Evolutionary conservation across 148 eudicot species (phyloP), one percentile per base, ranked within the genome.

Genomic region (Camellia granthamiana): DNA sequence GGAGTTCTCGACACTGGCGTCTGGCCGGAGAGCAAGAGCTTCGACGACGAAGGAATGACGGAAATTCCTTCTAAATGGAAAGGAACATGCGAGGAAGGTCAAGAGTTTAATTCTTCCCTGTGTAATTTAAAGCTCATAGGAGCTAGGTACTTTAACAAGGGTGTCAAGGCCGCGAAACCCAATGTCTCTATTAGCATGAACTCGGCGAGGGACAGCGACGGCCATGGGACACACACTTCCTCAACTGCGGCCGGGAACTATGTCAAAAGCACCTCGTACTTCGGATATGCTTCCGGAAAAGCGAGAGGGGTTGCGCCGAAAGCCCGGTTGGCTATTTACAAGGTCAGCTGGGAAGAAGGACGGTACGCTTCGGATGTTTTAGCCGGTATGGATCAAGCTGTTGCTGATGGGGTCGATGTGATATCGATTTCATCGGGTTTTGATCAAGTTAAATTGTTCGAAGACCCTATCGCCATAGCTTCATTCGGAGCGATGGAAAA

Each of bases 1-100:
- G 90, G 88, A 13, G 82, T 88, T 49, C 76, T 88, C 7, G 90
- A 88, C 83, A 67, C 86, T 6, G 90, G 90, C 13, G 77, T 88
- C 4, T 88, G 90, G 88, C 90, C 90, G 2, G 90, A 88, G 86
- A 85, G 85, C 46, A 76, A 18, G 74, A 88, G 90, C 78, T 88
- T 83, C 69, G 55, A 74, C 38, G 7, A 47, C 0, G 51, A 73
- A 8, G 84, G 88, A 19, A 72, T 87, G 85, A 71, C 69, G 38
- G 78, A 76, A 55, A 41, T 16, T 10, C 78, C 83, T 30, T 56
- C 81, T 3, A 85, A 19, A 52, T 87, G 86, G 88, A 85, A 83
- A 52, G 88, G 88, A 72, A 30, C 77, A 14, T 87, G 90, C 59
- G 52, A 81, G 74, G 82, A 54, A 66, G 90, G 88, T 16, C 66